Percentiles rank a stretch among this genome's conserved stretches.
phyloP scores from a whole-genome alignment of 2,329 filamentous ascomycete species.

The Ceratocystis eucalypticola region DNA sequence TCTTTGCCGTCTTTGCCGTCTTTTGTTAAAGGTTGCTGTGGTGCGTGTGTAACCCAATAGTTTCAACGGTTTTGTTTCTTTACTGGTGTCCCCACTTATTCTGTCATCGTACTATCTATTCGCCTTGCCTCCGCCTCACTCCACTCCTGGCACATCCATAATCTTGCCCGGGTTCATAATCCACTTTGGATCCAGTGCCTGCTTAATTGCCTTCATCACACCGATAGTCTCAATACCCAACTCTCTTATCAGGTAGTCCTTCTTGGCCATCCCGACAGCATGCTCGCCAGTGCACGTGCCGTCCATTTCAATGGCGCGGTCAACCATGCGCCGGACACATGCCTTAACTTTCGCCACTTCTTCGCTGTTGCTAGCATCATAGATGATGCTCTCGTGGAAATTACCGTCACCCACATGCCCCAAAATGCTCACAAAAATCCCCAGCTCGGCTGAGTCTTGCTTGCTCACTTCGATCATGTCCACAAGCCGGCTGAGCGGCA shows the following conservation, averaged over 20 bases:
- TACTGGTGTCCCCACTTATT: not conserved
- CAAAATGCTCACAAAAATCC: slow-evolving; percentile 73
- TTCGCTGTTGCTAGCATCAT: slow-evolving; percentile 53
- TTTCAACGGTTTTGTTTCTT: not conserved
- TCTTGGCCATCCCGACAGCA: slow-evolving; percentile 75
- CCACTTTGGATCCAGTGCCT: slow-evolving; percentile 72
- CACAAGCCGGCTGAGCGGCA: slow-evolving; percentile 61
- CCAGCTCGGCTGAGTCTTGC: slow-evolving; percentile 74
- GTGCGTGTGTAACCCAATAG: not conserved
- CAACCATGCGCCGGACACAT: slow-evolving; percentile 81
- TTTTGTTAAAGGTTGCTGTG: not conserved
- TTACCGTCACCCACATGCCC: slow-evolving; percentile 91
- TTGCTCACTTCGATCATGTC: slow-evolving; percentile 74
- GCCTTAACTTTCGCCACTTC: slow-evolving; percentile 65
- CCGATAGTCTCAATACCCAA: slow-evolving; percentile 66
- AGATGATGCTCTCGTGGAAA: slow-evolving; percentile 88
- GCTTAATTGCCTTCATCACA: slow-evolving; percentile 75
- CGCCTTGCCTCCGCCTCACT: not conserved
- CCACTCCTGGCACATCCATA: slow-evolving; percentile 49
- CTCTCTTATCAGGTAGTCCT: slow-evolving; percentile 63
- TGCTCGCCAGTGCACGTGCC: slow-evolving; percentile 87
- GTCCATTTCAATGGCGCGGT: slow-evolving; percentile 84
- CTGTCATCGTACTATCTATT: not conserved
- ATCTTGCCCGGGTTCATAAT: slow-evolving; percentile 90
- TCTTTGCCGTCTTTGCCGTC: not conserved